Evolutionary conservation across 352 stramenopile species (phyloP).

Genomic region (Phytophthora melonis): DNA sequence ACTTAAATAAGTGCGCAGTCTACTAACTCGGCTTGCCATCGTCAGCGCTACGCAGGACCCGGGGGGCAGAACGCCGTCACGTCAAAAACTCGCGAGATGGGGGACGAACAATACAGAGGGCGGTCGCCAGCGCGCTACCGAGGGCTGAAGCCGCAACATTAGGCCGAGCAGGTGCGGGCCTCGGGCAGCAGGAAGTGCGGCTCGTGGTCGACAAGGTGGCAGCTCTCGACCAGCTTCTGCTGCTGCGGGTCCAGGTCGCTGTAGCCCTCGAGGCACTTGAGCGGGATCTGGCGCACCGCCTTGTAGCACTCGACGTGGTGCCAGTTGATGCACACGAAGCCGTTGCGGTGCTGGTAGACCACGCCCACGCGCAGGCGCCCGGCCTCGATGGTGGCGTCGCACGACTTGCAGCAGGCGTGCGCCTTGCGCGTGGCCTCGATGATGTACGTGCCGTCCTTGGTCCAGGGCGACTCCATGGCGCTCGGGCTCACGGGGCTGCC

Average conservation of each 20-base stretch:
- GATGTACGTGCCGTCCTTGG: constrained; percentile 82
- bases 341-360: constrained; percentile 84
- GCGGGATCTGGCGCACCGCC: constrained; percentile 60
- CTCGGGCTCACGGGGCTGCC: constrained; percentile 48
- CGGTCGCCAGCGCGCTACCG: not conserved
- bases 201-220: constrained; percentile 35
- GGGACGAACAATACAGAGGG: not conserved
- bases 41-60: not conserved
- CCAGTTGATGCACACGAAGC: constrained; percentile 89
- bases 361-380: constrained; percentile 78
- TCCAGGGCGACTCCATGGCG: constrained; percentile 66
- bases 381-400: constrained; percentile 70
- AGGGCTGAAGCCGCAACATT: constrained; percentile 1
- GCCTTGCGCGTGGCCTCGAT: constrained; percentile 77
- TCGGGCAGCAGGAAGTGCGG: constrained; percentile 40
- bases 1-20: constrained; percentile 37
- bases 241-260: constrained; percentile 62
- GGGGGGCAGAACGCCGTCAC: constrained; percentile 2
- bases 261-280: constrained; percentile 78
- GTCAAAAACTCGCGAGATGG: constrained; percentile 23
- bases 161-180: constrained; percentile 47
- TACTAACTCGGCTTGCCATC: constrained; percentile 8
- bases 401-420: constrained; percentile 82
- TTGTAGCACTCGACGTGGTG: constrained; percentile 86
- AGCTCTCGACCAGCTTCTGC: constrained; percentile 67